Evolutionary conservation across 2,329 filamentous ascomycete genomes (phyloP), one percentile per base, ranked within the genome.

Genomic region (Alternaria arborescens): DNA sequence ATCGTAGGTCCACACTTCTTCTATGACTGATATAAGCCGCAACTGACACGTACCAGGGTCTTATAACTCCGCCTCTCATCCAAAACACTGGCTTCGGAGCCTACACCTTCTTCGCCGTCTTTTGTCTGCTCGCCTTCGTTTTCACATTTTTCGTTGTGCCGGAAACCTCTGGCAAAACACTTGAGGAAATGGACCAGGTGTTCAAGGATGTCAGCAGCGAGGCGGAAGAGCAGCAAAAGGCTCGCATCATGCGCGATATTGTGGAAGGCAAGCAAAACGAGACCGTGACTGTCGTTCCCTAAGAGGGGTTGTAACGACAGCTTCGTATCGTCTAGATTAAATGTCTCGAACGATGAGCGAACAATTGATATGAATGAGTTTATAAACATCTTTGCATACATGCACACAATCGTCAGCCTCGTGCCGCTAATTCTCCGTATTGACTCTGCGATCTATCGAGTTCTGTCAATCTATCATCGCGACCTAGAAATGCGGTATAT

Each of bases 31-130:
- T 18, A 12, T n/a, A 7, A 24, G 3, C 7, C 16, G 24, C 80
- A 80, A 46, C 83, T 85, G 69, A 80, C 80, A 26, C 76, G 81
- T 53, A 36, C 12, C 38, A 76, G 72, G 88, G 89, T 36, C 83
- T 91, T 68, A 84, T 90, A 28, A 90, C 88, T 0, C 89, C 89
- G 0, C 83, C 88, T 1, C 83, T 91, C 36, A 85, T 91, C 22
- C 78, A 86, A 60, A 85, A 85, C 54, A 88, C 81, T 0, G 82
- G 81, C 1, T 84, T 78, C 64, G 83, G 83, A 4, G 75, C 75
- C 0, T 78, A 78, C 47, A 70, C 70, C 3, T 79, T 79, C 59
- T 79, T 79, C 65, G 77, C 75, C 8, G 69, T 76, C n/a, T 77
- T 77, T 55, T 77, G 73, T 59, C 58, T 70, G 1, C 64, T 78